Percentiles rank a stretch among this genome's conserved stretches.
Evolutionary conservation across 2,329 filamentous ascomycete genomes (phyloP).

Genomic region (Cryphonectria naterciae): DNA sequence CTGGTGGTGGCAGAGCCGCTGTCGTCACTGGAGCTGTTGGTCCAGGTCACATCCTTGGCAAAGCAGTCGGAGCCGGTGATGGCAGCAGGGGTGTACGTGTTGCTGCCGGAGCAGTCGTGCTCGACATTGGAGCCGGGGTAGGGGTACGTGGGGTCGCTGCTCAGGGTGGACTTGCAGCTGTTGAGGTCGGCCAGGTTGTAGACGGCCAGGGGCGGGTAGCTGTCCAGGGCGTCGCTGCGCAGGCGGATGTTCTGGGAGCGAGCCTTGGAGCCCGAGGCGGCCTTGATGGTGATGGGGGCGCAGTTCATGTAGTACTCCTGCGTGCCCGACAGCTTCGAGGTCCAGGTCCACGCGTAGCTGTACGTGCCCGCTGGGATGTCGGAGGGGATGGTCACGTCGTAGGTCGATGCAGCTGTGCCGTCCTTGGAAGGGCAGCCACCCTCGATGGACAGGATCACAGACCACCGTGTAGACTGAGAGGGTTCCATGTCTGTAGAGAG

Average conservation of each 20-base stretch:
- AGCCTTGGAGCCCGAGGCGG: slow-evolving; percentile 31
- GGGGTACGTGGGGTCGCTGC: slow-evolving; percentile 66
- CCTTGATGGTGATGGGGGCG: slow-evolving; percentile 69
- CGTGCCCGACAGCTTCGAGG: slow-evolving; percentile 79
- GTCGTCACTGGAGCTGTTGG: slow-evolving; percentile 34
- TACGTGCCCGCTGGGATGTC: slow-evolving; percentile 76
- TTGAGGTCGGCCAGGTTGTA: slow-evolving; percentile 72
- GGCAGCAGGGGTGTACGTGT: slow-evolving; percentile 11
- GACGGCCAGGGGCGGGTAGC: slow-evolving; percentile 62
- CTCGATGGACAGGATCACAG: slow-evolving; percentile 86
- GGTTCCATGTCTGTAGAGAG: slow-evolving; percentile 78
- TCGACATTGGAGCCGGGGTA: slow-evolving; percentile 62
- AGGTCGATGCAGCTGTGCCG: slow-evolving; percentile 58
- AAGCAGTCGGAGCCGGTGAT: slow-evolving; percentile 27
- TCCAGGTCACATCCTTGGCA: slow-evolving; percentile 24
- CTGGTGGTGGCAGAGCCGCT: slow-evolving; percentile 33
- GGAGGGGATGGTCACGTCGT: slow-evolving; percentile 72
- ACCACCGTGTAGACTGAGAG: slow-evolving; percentile 71
- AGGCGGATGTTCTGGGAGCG: slow-evolving; percentile 26
- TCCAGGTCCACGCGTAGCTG: slow-evolving; percentile 88
- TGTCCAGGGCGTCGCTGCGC: slow-evolving; percentile 38
- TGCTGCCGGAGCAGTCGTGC: slow-evolving; percentile 20
- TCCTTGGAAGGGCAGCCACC: slow-evolving; percentile 78
- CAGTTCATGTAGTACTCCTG: slow-evolving; percentile 99
- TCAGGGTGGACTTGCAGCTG: slow-evolving; percentile 62